phyloP scores from a whole-genome alignment of 257 asterid species.

The Primulina tabacum region DNA sequence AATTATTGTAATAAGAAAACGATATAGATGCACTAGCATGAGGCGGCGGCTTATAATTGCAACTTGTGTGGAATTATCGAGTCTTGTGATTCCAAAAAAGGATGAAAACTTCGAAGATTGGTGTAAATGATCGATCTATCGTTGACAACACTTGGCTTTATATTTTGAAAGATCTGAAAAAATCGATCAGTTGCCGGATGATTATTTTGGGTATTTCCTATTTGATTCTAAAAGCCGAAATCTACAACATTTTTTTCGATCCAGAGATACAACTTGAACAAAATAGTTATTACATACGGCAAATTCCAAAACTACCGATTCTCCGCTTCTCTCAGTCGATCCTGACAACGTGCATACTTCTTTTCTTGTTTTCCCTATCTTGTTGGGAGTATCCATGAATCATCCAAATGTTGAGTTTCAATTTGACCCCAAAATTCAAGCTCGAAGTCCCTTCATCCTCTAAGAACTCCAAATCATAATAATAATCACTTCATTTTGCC shows the following conservation, averaged over 20 bases:
- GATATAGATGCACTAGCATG: no score
- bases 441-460: constrained; percentile 7
- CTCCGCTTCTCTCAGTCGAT: background rate
- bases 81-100: no score
- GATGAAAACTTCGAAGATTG: no score
- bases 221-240: background rate
- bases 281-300: background rate
- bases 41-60: no score
- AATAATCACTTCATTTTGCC: background rate
- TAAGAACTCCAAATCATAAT: background rate
- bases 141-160: background rate
- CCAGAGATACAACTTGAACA: no score
- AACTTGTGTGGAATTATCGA: no score
- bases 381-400: background rate
- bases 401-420: background rate
- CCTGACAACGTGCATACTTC: background rate
- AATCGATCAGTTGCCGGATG: background rate
- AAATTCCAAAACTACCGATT: background rate
- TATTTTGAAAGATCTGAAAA: no score
- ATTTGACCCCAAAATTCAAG: background rate
- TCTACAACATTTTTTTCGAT: no score
- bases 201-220: no score
- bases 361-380: background rate
- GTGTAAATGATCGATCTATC: no score
- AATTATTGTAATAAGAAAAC: no score